phyloP scores from a whole-genome alignment of 371 early-diverging fungal species.

The Mortierella sp. region DNA sequence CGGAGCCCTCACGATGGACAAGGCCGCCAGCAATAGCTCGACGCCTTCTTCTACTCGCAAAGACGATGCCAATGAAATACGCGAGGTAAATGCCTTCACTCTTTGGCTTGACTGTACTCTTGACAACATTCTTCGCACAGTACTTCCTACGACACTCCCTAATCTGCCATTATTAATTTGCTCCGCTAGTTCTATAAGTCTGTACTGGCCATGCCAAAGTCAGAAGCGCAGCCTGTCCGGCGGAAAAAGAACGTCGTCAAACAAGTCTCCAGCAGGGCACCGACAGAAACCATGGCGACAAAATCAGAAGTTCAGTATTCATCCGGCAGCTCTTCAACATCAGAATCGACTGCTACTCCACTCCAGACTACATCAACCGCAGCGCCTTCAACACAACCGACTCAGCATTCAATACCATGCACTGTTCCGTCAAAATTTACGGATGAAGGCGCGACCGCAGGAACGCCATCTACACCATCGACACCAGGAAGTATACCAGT shows the following conservation, averaged over 20 bases:
- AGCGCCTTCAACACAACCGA: not conserved
- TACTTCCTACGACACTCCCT: not conserved
- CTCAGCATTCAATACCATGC: not conserved
- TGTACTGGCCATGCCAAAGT: constrained; percentile 38
- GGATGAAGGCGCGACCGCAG: too few species aligned
- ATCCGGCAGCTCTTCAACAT: not conserved
- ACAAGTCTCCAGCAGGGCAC: not conserved
- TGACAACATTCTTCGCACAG: not conserved
- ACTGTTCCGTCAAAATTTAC: too few species aligned
- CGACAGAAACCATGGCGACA: not conserved
- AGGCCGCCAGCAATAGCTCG: not conserved
- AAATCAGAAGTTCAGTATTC: not conserved
- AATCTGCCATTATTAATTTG: not conserved
- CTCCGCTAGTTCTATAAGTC: constrained; percentile 40
- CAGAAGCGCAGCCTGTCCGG: not conserved
- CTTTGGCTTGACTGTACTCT: too few species aligned
- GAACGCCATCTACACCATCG: not conserved
- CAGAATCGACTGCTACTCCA: not conserved
- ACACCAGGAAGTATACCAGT: not conserved
- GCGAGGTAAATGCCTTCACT: constrained; percentile 42
- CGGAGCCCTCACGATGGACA: constrained; percentile 27
- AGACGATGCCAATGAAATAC: constrained; percentile 23
- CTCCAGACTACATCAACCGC: not conserved
- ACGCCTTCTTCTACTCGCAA: not conserved
- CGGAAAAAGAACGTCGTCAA: not conserved